phyloP scores from a whole-genome alignment of 805 yeast species.

The Metschnikowia lachancei region DNA sequence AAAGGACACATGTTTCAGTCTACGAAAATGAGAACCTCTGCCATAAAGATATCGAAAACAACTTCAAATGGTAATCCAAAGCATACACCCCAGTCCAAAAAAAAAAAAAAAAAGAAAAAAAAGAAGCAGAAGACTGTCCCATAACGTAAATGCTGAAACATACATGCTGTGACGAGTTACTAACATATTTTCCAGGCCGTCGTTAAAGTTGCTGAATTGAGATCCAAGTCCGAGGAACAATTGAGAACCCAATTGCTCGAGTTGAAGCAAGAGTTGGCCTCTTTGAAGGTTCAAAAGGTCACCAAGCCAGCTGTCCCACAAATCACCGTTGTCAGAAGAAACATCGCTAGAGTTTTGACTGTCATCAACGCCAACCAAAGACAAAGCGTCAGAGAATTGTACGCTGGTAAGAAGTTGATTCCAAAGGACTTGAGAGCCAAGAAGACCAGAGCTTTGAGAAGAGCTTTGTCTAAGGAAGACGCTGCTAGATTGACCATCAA shows the following conservation, averaged over 20 bases:
- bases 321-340: constrained; percentile 95
- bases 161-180: constrained; percentile 13
- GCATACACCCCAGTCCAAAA: no score
- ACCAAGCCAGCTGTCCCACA: constrained; percentile 91
- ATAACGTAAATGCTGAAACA: neutral
- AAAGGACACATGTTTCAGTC: no score
- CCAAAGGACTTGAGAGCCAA: constrained; percentile 99
- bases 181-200: constrained; percentile 58
- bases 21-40: no score
- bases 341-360: constrained; percentile 97
- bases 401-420: constrained; percentile 90
- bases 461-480: constrained; percentile 88
- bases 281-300: constrained; percentile 93
- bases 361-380: constrained; percentile 96
- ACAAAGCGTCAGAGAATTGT: constrained; percentile 89
- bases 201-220: constrained; percentile 92
- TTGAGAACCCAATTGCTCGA: constrained; percentile 92
- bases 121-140: no score
- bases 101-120: no score
- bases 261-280: constrained; percentile 94
- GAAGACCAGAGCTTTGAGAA: constrained; percentile 99
- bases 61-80: no score
- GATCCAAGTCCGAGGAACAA: constrained; percentile 95
- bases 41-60: no score
- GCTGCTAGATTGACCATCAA: constrained; percentile 77